Evolutionary conservation across 805 yeast species (phyloP).

Genomic region (Candida verbasci): DNA sequence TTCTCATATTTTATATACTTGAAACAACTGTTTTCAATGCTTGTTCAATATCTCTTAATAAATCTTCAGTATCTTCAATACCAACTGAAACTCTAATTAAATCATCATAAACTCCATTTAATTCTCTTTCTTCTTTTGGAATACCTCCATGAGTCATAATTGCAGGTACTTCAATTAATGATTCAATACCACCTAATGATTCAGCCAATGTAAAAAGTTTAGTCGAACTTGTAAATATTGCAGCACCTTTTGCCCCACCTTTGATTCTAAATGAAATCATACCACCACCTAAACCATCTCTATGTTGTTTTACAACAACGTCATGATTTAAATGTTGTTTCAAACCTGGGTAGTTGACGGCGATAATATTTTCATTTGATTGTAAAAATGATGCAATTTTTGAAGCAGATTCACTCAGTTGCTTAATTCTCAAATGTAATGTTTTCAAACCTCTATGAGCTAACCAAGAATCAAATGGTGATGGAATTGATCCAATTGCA

Average conservation of each 20-base stretch:
- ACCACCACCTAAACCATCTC: constrained; percentile 86
- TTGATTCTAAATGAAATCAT: constrained; percentile 83
- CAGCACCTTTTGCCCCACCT: constrained; percentile 77
- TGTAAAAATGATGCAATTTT: constrained; percentile 64
- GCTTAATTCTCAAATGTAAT: constrained; percentile 71
- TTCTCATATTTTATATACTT: neutral
- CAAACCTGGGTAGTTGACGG: constrained; percentile 84
- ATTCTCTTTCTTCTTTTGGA: constrained; percentile 72
- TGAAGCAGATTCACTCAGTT: constrained; percentile 62
- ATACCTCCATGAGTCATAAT: constrained; percentile 92
- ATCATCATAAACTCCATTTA: constrained; percentile 77
- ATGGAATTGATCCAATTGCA: constrained; percentile 85
- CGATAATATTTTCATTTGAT: constrained; percentile 46
- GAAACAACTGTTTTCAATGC: constrained; percentile 41
- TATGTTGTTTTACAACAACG: constrained; percentile 70
- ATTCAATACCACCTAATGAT: constrained; percentile 87
- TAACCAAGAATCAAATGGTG: constrained; percentile 89
- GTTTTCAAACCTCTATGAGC: constrained; percentile 92
- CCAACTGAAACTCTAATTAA: constrained; percentile 82
- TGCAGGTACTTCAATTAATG: constrained; percentile 83
- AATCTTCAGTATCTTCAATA: constrained; percentile 77
- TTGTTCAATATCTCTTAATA: constrained; percentile 64
- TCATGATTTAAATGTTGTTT: constrained; percentile 58
- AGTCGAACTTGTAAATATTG: constrained; percentile 67
- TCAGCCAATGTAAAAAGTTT: constrained; percentile 82